Conservation (phyloP, 495 filamentous ascomycete species). For the Penicillium taxi region DNA sequence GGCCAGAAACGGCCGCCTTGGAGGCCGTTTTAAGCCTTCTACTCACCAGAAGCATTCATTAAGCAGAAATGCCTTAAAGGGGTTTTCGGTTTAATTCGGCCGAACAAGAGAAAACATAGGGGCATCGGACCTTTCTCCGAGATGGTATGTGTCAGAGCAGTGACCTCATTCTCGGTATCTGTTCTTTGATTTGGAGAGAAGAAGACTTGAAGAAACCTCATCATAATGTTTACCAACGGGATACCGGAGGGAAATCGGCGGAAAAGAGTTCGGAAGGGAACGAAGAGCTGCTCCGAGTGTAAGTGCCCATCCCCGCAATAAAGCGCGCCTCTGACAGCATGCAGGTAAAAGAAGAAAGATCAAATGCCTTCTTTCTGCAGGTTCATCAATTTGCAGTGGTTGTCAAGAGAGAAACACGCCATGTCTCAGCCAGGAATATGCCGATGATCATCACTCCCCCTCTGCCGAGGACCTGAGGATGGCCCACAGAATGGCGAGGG, state of each 20-base stretch:
- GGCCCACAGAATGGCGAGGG: not conserved
- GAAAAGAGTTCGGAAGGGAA: slow-evolving; percentile 14
- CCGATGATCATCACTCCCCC: slow-evolving; percentile 6
- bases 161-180: too few species aligned
- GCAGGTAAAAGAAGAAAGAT: slow-evolving; percentile 11
- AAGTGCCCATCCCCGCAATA: slow-evolving; percentile 3
- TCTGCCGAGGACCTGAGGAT: not conserved
- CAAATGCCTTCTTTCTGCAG: slow-evolving; percentile 9
- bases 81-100: too few species aligned
- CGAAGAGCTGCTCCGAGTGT: slow-evolving; percentile 17
- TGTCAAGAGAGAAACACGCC: slow-evolving; percentile 9
- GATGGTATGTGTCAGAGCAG: too few species aligned
- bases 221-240: too few species aligned
- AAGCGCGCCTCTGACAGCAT: not conserved
- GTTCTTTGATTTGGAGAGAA: too few species aligned
- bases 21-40: too few species aligned
- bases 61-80: too few species aligned
- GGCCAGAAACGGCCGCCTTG: too few species aligned
- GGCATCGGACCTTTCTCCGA: too few species aligned
- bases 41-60: too few species aligned
- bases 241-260: slow-evolving; percentile 2
- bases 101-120: too few species aligned
- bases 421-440: slow-evolving; percentile 12
- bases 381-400: slow-evolving; percentile 5
- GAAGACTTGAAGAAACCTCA: too few species aligned